Conservation (phyloP, 179 eudicot genomes). For the Gypsophila paniculata region DNA sequence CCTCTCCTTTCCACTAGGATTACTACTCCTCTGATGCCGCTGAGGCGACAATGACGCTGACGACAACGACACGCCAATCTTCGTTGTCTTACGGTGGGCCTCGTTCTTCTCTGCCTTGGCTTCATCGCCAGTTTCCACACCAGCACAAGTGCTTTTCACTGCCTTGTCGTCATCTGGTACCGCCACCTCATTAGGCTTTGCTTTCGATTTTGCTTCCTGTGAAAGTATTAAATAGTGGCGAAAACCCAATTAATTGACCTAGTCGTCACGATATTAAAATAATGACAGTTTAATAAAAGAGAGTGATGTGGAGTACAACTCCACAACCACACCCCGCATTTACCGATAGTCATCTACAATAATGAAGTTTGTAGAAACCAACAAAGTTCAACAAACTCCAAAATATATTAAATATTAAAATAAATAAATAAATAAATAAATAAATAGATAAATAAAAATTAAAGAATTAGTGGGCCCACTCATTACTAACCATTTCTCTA, state of each 20-base stretch:
- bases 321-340: constrained; percentile 23
- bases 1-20: constrained; percentile 26
- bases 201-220: constrained; percentile 28
- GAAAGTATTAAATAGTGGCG: neutral
- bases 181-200: constrained; percentile 15
- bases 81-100: constrained; percentile 13
- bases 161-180: constrained; percentile 18
- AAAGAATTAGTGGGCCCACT: constrained; percentile 11
- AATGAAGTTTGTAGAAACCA: neutral
- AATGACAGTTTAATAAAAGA: neutral
- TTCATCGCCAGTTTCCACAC: constrained; percentile 26
- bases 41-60: constrained; percentile 4
- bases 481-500: constrained; percentile 39
- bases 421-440: neutral
- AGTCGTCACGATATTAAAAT: constrained; percentile 18
- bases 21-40: constrained; percentile 24
- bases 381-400: neutral
- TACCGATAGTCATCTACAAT: neutral
- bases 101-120: constrained; percentile 25
- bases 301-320: constrained; percentile 3
- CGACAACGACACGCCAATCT: neutral
- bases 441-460: constrained; percentile 19
- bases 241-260: constrained; percentile 26
- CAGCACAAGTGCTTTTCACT: constrained; percentile 21
- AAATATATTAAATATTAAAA: too few species aligned